Evolutionary conservation across 139 green algal species (phyloP), one percentile per base, ranked within the genome.

Genomic region (Chlamydomonas eustigma): DNA sequence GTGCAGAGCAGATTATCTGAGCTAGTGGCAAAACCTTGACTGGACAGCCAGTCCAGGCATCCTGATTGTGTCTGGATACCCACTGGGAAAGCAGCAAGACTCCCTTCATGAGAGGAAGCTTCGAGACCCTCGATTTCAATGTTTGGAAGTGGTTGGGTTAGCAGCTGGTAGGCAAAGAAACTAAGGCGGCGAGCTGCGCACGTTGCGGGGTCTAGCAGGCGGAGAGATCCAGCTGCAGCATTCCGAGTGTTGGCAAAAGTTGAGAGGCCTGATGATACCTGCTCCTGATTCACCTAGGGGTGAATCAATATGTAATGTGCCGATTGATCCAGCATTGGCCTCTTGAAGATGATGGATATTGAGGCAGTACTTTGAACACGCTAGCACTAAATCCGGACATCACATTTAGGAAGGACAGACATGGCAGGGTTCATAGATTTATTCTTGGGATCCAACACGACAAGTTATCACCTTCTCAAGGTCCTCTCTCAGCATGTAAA

Each of bases 241-340:
- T 89, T 91, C 74, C 86, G 80, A 0, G 86, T 36, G 79, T 87
- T 88, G 73, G 82, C 79, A 28, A 89, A 84, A 2, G 71, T 50
- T 44, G 37, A 1, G 50, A 74, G 66, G 4, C 82, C 84, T 0
- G 44, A 51, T 1, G 67, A 36, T 2, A 1, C 44, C 39, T 71
- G 71, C 24, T 51, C 65, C n/a, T 25, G 22, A 58, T 88, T 88
- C 24, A 90, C 37, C 77, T 84, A 39, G 18, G 12, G 44, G 18
- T 12, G 44, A 58, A n/a, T n/a, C n/a, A n/a, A n/a, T n/a, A n/a
- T n/a, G n/a, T n/a, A n/a, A n/a, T n/a, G n/a, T n/a, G n/a, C n/a
- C n/a, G n/a, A n/a, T n/a, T n/a, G n/a, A n/a, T n/a, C n/a, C n/a
- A n/a, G n/a, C n/a, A n/a, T n/a, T n/a, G n/a, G n/a, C n/a, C n/a